Conservation (phyloP, 768 basidiomycete species). For the Chalciporus chontae region DNA sequence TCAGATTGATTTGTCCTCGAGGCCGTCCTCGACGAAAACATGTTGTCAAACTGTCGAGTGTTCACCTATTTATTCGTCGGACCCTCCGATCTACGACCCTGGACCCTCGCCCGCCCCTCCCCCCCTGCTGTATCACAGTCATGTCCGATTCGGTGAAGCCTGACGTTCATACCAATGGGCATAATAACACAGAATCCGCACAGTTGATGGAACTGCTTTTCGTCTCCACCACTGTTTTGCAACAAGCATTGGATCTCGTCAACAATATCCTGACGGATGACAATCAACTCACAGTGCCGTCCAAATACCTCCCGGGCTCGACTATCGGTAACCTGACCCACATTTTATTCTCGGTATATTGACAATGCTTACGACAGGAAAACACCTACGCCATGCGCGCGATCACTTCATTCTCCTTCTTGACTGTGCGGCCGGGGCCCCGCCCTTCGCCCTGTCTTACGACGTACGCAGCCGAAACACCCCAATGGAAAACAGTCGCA, state of each 20-base stretch:
- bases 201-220: constrained; percentile 54
- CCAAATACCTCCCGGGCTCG: constrained; percentile 80
- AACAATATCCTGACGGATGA: constrained; percentile 63
- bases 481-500: constrained; percentile 73
- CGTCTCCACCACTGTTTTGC: constrained; percentile 64
- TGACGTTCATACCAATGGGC: constrained; percentile 9
- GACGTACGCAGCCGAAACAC: constrained; percentile 75
- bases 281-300: constrained; percentile 63
- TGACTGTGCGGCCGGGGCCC: constrained; percentile 45
- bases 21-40: constrained; percentile 19
- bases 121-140: too few species aligned
- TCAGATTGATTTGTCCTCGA: constrained; percentile 21
- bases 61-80: constrained; percentile 14
- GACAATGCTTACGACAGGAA: constrained; percentile 46
- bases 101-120: constrained; percentile 5
- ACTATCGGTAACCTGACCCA: constrained; percentile 61
- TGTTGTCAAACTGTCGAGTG: constrained; percentile 9
- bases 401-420: constrained; percentile 76
- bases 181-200: constrained; percentile 18
- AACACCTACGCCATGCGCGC: constrained; percentile 81
- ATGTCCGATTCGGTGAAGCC: constrained; percentile 22
- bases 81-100: neutral
- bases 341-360: neutral
- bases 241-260: constrained; percentile 71
- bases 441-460: constrained; percentile 62